A percentile compares a stretch with the other conserved stretches of the same genome.
Conservation (phyloP, 106 monocot species). For the Posidonia australis region DNA sequence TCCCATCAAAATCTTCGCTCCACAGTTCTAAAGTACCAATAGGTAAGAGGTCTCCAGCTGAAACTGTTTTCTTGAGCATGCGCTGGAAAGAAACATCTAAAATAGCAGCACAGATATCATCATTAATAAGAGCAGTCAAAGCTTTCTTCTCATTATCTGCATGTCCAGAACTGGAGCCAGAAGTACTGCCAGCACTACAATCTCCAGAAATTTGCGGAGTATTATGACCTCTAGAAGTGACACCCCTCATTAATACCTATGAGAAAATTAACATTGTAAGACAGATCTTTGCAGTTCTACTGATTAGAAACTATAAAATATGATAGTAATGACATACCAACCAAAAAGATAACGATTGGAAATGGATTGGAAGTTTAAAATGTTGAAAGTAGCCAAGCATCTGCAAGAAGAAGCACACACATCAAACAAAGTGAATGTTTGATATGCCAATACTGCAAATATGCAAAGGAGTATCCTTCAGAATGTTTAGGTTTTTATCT, state of each 20-base stretch:
- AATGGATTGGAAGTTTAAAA: conserved; percentile 75
- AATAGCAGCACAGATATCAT: conserved; percentile 65
- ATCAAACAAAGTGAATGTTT: not conserved
- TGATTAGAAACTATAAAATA: not conserved
- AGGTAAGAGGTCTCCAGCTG: conserved; percentile 9
- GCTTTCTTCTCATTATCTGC: conserved; percentile 50
- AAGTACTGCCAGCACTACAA: conserved; percentile 15
- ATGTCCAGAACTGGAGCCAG: conserved; percentile 13
- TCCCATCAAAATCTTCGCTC: conserved; percentile 84
- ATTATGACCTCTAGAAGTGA: conserved; percentile 38
- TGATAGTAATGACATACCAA: conserved; percentile 36
- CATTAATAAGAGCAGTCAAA: conserved; percentile 32
- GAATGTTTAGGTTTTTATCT: not conserved
- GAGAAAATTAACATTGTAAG: conserved; percentile 4
- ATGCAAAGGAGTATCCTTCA: not conserved
- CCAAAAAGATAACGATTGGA: conserved; percentile 87
- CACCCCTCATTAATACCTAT: conserved; percentile 65
- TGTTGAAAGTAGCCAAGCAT: conserved; percentile 93
- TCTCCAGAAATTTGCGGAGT: conserved; percentile 24
- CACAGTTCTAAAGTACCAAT: conserved; percentile 56
- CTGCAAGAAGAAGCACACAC: conserved; percentile 28
- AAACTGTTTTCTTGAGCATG: conserved; percentile 64
- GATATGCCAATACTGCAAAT: not conserved
- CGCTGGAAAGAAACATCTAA: conserved; percentile 75
- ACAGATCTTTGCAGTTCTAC: not conserved